Evolutionary conservation across 176 grass and related monocot genomes (phyloP), one percentile per base, ranked within the genome.

Genomic region (Zea mays): DNA sequence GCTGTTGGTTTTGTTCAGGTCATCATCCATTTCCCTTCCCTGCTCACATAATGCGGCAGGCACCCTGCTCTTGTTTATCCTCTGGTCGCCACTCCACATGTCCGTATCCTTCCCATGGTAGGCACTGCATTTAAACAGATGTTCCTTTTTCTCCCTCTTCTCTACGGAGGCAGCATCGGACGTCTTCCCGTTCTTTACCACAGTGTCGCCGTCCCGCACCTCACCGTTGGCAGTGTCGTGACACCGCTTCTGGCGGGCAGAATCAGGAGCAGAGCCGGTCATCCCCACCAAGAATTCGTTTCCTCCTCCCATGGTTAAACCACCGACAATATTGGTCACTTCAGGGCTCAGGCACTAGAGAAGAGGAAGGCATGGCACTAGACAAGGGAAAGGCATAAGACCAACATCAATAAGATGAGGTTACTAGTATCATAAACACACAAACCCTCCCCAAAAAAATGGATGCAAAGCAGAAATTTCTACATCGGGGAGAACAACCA

Each of bases 81-180:
- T 38, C 1, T 14, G 2, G 4, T 55, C 48, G 5, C 5, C 49
- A 19, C 9, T 72, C 13, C 15, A 7, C 1, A 16, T 40, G 12
- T 70, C 60, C 17, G 10, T 12, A 11, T 77, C 48, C 17, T 77
- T 58, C 19, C n/a, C 19, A 35, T 15, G 1, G 7, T 12, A 17
- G 67, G 27, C 13, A 12, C 10, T 68, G 51, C 10, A 10, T 1
- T 27, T 1, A 27, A 27, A 27, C 70, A 9, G 1, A 4, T 11
- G 33, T 41, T 68, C 34, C 42, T 43, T 61, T 60, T 79, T 79
- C 39, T 40, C n/a, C 73, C 27, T 9, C 79, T 72, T 10, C 36
- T 71, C 73, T 48, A n/a, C 16, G 36, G 34, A 62, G 6, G 36
- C 4, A 14, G 12, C 27, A 9, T 12, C 21, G 19, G 35, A 7